Evolutionary conservation across 2,329 filamentous ascomycete species (phyloP).

Genomic region (Ilyonectria destructans): DNA sequence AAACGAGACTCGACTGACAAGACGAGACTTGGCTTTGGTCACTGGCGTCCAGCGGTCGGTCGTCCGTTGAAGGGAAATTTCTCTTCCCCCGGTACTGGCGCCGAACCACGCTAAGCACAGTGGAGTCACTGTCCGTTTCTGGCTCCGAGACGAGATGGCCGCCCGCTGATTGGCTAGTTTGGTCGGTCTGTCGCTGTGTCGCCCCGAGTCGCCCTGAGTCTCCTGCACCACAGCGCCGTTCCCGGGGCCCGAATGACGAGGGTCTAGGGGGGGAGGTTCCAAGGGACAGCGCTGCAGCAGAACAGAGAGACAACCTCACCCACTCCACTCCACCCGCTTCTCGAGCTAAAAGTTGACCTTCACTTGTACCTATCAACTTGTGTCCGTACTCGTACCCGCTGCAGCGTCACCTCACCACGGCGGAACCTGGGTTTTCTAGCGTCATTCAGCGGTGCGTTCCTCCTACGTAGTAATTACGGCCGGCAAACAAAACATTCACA

Average conservation of each 20-base stretch:
- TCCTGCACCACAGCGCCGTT: constrained; percentile 38
- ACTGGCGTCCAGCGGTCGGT: constrained; percentile 16
- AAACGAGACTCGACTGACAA: constrained; percentile 18
- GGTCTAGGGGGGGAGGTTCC: background rate
- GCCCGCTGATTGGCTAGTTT: constrained; percentile 39
- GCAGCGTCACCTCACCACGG: background rate
- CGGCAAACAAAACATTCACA: no score
- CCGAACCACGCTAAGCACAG: constrained; percentile 24
- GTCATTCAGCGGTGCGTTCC: background rate
- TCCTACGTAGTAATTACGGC: no score
- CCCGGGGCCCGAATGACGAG: constrained; percentile 49
- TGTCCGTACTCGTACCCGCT: background rate
- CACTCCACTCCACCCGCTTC: no score
- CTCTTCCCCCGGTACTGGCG: constrained; percentile 28
- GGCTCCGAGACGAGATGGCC: constrained; percentile 38
- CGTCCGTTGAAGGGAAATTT: constrained; percentile 42
- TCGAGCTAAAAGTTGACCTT: no score
- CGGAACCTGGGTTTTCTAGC: background rate
- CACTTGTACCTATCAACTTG: background rate
- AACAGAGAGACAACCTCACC: no score
- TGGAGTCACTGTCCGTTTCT: constrained; percentile 40
- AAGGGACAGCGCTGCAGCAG: background rate
- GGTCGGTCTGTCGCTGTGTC: constrained; percentile 8
- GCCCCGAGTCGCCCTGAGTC: background rate
- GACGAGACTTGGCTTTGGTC: background rate